Evolutionary conservation across 768 basidiomycete species (phyloP).

Genomic region (Trametes coccinea): DNA sequence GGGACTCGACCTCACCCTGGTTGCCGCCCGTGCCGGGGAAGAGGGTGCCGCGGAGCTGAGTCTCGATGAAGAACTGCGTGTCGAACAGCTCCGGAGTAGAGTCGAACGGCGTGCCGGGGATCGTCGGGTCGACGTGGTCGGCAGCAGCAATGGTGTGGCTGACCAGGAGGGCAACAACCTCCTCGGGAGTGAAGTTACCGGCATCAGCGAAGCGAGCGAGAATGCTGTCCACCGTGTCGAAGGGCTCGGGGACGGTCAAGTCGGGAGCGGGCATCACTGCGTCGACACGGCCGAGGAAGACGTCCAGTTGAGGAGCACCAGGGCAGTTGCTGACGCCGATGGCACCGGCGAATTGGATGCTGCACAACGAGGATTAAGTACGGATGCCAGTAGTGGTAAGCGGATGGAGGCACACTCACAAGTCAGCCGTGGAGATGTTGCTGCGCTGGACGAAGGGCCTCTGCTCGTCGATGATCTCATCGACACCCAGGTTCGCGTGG

Average conservation of each 20-base stretch:
- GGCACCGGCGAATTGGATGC: constrained; percentile 28
- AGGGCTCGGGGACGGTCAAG: constrained; percentile 28
- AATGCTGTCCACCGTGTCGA: constrained; percentile 30
- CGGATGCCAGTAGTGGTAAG: neutral
- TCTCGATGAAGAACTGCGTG: constrained; percentile 34
- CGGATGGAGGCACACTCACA: constrained; percentile 21
- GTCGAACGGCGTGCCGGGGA: constrained; percentile 32
- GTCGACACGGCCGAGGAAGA: constrained; percentile 35
- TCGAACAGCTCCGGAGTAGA: constrained; percentile 33
- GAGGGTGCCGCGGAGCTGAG: constrained; percentile 30
- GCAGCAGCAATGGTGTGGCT: constrained; percentile 30
- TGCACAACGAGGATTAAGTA: constrained; percentile 9
- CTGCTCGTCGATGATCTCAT: constrained; percentile 28
- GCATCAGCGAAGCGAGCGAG: constrained; percentile 29
- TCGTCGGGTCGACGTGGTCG: constrained; percentile 30
- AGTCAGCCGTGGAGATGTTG: constrained; percentile 28
- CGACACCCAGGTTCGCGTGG: constrained; percentile 39
- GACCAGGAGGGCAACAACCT: constrained; percentile 28
- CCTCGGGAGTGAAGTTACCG: constrained; percentile 25
- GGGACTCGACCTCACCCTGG: constrained; percentile 34
- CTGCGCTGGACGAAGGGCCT: constrained; percentile 24
- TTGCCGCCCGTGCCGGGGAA: constrained; percentile 34
- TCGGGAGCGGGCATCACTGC: constrained; percentile 27
- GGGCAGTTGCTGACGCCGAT: constrained; percentile 27
- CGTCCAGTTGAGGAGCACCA: constrained; percentile 40